Evolutionary conservation across 2,329 filamentous ascomycete species (phyloP), one percentile per base, ranked within the genome.

Genomic region (Xylaria sp.): DNA sequence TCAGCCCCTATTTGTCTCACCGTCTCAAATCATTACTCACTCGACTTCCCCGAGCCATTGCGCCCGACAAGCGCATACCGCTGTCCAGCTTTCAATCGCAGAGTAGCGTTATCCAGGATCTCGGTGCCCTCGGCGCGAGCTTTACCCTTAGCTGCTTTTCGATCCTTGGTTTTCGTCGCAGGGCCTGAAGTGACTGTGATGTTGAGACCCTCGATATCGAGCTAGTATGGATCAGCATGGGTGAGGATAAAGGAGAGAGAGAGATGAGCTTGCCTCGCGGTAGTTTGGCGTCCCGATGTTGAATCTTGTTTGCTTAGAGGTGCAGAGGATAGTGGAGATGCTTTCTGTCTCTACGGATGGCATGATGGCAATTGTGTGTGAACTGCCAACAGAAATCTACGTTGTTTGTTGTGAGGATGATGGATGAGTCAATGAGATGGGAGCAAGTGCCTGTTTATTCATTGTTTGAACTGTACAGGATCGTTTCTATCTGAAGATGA

Each of bases 21-120:
- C 9, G 8, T 42, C 37, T 42, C 37, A 42, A 42, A 42, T 13
- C 3, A 42, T 42, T 10, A 69, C 80, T 72, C 73, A 88, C 86
- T 93, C 3, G 89, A 92, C 70, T 95, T 95, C 4, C 91, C 91
- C 1, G 86, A 88, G 0, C 91, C 91, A 73, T 95, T 95, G 5
- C 89, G 81, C 0, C 91, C 91, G 18, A 93, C 79, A 1, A 95
- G 77, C 0, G 90, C 90, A 77, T 95, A 95, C 62, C 89, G 81
- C 51, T 85, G 79, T 0, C 89, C 87, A 54, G 86, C 83, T 65
- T 93, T 90, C 2, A 95, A 75, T 23, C 86, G 83, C 42, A 95
- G 75, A 59, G 85, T 86, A 1, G 88, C 88, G 71, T 88, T 84
- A 8, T 78, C 78, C 2, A 95, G 78, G 4, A 95, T 82, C 71